A percentile compares a stretch with the other conserved stretches of the same genome.
These are phyloP conservation scores for Hibiscus mutabilis DNA, from an alignment of 345 rosid genomes.

Conservation along the genomic window DNA sequence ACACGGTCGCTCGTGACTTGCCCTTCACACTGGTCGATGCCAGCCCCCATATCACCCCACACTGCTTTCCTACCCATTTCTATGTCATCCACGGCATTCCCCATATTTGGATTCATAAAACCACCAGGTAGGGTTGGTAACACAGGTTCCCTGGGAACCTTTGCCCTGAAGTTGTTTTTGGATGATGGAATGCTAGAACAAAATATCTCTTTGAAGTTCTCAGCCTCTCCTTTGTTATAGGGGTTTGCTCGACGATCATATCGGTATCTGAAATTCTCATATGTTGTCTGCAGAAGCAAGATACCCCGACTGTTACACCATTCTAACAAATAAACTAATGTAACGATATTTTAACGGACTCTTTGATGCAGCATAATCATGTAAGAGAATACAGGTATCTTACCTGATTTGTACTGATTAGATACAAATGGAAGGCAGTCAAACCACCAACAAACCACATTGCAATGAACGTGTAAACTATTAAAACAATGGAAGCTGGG, in stretches of 20 bases:
- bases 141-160: constrained; percentile 64
- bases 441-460: constrained; percentile 99
- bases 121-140: constrained; percentile 56
- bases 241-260: constrained; percentile 84
- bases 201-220: constrained; percentile 72
- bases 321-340: not conserved
- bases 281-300: constrained; percentile 70
- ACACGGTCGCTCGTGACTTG: constrained; percentile 47
- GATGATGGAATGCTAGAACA: constrained; percentile 61
- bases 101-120: constrained; percentile 97
- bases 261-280: constrained; percentile 88
- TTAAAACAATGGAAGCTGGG: constrained; percentile 78
- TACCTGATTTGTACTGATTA: constrained; percentile 96
- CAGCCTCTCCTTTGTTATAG: constrained; percentile 59
- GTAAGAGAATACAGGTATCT: not conserved
- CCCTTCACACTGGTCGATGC: constrained; percentile 56
- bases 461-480: constrained; percentile 74
- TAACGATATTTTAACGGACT: not conserved
- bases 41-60: constrained; percentile 73
- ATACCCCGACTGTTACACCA: not conserved
- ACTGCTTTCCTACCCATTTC: constrained; percentile 97
- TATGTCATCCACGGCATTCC: constrained; percentile 77
- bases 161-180: constrained; percentile 70
- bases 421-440: constrained; percentile 80
- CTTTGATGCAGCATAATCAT: not conserved